phyloP scores from a whole-genome alignment of 164 flowering plant genomes.

The Magnolia sinica region DNA sequence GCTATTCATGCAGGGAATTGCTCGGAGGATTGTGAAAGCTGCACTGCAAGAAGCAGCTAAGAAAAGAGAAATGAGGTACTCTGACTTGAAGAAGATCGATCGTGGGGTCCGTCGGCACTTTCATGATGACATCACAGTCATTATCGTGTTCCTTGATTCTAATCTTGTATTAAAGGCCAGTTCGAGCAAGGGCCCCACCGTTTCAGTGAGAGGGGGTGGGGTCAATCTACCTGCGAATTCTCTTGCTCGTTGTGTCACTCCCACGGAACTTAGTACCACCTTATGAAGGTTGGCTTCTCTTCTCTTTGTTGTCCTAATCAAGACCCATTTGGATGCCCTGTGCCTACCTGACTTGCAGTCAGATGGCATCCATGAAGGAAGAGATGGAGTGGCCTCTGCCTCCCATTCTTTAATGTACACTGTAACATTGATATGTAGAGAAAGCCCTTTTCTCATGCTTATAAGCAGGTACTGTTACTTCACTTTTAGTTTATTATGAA shows the following conservation, averaged over 20 bases:
- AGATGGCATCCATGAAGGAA: slow-evolving; percentile 24
- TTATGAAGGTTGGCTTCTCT: slow-evolving; percentile 17
- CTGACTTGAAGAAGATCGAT: slow-evolving; percentile 72
- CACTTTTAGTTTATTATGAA: slow-evolving; percentile 25
- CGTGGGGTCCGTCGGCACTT: slow-evolving; percentile 81
- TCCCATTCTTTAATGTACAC: slow-evolving; percentile 43
- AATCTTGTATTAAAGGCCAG: slow-evolving; percentile 48
- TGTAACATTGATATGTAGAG: slow-evolving; percentile 28
- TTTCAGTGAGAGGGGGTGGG: slow-evolving; percentile 60
- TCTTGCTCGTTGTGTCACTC: slow-evolving; percentile 51
- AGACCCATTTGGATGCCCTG: slow-evolving; percentile 16
- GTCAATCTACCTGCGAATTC: slow-evolving; percentile 39
- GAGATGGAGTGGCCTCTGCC: slow-evolving; percentile 21
- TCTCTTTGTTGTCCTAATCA: slow-evolving; percentile 27
- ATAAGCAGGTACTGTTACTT: slow-evolving; percentile 28
- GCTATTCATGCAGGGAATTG: slow-evolving; percentile 63
- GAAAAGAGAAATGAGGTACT: slow-evolving; percentile 80
- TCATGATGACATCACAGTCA: slow-evolving; percentile 70
- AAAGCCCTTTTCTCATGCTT: slow-evolving; percentile 4
- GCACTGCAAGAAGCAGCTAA: slow-evolving; percentile 87
- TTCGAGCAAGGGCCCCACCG: slow-evolving; percentile 31
- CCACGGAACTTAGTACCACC: slow-evolving; percentile 32
- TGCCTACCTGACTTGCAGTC: slow-evolving; percentile 16
- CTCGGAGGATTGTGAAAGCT: slow-evolving; percentile 65
- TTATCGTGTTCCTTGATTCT: slow-evolving; percentile 65